phyloP scores from a whole-genome alignment of 2,329 filamentous ascomycete genomes.

The Pseudocercospora pini-densiflorae region DNA sequence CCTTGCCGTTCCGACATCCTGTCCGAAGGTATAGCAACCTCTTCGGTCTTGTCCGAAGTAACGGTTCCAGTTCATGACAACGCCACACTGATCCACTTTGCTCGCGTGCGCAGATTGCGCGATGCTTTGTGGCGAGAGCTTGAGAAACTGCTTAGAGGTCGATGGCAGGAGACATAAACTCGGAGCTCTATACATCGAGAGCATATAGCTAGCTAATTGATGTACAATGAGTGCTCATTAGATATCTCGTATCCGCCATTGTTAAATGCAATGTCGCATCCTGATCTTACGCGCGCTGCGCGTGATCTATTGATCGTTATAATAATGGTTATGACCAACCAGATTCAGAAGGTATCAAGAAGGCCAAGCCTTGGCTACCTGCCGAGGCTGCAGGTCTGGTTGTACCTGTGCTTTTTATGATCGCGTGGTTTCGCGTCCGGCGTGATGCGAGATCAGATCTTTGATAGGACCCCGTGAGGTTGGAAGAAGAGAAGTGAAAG shows the following conservation, averaged over 20 bases:
- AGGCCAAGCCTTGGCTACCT: not conserved
- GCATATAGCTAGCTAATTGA: too few relatives aligned
- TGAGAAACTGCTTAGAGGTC: not conserved
- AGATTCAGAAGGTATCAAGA: not conserved
- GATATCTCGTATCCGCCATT: too few relatives aligned
- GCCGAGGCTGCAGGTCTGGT: not conserved
- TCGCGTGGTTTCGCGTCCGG: not conserved
- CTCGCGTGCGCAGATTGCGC: not conserved
- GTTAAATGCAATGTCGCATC: too few relatives aligned
- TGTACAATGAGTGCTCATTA: too few relatives aligned
- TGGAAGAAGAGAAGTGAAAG: not conserved
- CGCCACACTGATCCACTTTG: not conserved
- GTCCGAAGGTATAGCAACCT: not conserved
- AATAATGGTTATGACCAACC: not conserved
- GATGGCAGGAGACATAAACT: too few relatives aligned
- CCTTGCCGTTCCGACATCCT: not conserved
- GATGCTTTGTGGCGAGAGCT: not conserved
- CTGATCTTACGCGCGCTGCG: not conserved
- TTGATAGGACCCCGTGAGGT: not conserved
- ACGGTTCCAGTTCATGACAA: too few relatives aligned
- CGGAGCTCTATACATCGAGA: too few relatives aligned
- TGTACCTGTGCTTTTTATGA: not conserved
- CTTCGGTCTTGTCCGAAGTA: not conserved
- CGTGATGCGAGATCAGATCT: not conserved
- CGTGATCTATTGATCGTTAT: not conserved